Percentiles rank a stretch among this genome's conserved stretches.
These are phyloP conservation scores for Pseudonitzschia pungens DNA, from an alignment of 108 stramenopile genomes.

Conservation along the genomic window DNA sequence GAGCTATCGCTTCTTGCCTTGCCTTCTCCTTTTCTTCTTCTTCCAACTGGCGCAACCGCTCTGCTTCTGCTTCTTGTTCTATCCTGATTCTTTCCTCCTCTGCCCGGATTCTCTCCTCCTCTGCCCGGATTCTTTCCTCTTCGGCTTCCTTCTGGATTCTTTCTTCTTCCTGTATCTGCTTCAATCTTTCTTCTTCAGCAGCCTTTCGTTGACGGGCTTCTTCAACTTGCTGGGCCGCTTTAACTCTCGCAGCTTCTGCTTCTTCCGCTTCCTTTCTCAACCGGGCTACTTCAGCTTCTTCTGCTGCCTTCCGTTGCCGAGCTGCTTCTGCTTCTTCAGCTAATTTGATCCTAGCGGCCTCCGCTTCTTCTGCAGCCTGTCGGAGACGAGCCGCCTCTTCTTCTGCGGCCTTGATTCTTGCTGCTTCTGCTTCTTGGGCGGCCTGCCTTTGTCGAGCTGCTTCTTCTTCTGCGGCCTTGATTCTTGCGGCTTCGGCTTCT, in stretches of 20 bases:
- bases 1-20: neutral
- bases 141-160: too few relatives aligned
- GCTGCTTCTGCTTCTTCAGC: constrained; percentile 7
- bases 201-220: neutral
- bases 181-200: neutral
- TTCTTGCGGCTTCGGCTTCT: neutral
- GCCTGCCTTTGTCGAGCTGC: neutral
- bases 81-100: neutral
- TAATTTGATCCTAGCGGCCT: neutral
- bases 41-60: neutral
- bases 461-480: neutral
- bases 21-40: constrained; percentile 4
- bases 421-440: neutral
- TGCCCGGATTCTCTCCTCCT: too few relatives aligned
- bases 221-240: neutral
- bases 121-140: too few relatives aligned
- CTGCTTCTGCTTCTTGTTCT: constrained; percentile 1
- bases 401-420: neutral
- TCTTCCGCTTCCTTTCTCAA: too few relatives aligned
- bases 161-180: too few relatives aligned
- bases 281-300: neutral
- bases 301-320: neutral
- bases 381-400: neutral
- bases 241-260: neutral
- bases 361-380: neutral